phyloP scores from a whole-genome alignment of 176 grass and related monocot genomes.

The Bothriochloa decipiens region DNA sequence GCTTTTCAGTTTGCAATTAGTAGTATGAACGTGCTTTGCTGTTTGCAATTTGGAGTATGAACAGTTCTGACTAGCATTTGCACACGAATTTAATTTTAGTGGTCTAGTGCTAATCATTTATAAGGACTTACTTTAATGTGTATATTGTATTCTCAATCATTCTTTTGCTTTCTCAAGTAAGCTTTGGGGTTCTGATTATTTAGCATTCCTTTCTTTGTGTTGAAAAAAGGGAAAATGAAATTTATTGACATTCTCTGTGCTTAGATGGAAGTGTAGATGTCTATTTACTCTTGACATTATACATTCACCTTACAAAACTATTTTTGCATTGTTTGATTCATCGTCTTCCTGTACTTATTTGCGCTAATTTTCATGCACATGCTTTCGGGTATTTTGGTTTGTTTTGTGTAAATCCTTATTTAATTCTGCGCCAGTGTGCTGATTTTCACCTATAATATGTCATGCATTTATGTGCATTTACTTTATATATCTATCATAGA shows the following conservation, averaged over 20 bases:
- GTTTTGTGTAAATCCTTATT: too few species aligned
- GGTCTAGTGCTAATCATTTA: constrained; percentile 11
- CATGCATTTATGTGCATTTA: constrained; percentile 10
- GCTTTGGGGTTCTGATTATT: constrained; percentile 19
- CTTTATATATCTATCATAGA: neutral
- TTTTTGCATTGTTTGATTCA: neutral
- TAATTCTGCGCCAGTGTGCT: too few species aligned
- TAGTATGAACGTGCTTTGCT: neutral
- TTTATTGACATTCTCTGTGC: neutral
- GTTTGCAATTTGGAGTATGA: constrained; percentile 4
- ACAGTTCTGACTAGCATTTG: constrained; percentile 19
- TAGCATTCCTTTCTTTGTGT: neutral
- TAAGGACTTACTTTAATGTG: neutral
- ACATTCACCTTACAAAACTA: neutral
- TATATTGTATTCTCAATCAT: neutral
- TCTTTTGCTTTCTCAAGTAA: constrained; percentile 2
- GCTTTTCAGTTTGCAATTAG: neutral
- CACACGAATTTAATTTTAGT: neutral
- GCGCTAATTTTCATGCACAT: too few species aligned
- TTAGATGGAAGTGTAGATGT: neutral
- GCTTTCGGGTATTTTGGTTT: too few species aligned
- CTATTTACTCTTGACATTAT: too few species aligned
- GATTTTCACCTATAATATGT: neutral
- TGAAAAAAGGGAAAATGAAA: constrained; percentile 20
- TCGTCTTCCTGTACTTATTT: neutral